phyloP scores from a whole-genome alignment of 805 yeast genomes.

The Maudiozyma turicensis region DNA sequence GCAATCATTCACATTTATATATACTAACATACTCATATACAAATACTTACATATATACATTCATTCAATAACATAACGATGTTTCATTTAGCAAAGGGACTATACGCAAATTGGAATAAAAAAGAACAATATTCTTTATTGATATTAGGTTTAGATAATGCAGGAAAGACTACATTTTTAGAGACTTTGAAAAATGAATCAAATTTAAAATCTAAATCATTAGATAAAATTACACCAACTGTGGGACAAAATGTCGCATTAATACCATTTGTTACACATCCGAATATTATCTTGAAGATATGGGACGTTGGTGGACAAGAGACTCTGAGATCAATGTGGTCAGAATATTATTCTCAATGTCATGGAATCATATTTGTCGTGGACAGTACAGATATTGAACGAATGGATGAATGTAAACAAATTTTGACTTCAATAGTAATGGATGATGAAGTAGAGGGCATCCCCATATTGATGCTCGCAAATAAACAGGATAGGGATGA shows the following conservation, averaged over 20 bases:
- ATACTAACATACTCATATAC: not conserved
- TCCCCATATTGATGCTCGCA: conserved; percentile 89
- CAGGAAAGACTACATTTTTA: conserved; percentile 82
- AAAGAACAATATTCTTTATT: conserved; percentile 66
- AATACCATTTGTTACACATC: conserved; percentile 28
- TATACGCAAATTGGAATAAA: conserved; percentile 48
- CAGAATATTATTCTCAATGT: conserved; percentile 71
- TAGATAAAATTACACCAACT: conserved; percentile 74
- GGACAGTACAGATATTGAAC: conserved; percentile 76
- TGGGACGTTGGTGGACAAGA: conserved; percentile 98
- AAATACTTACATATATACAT: not conserved
- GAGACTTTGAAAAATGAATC: conserved; percentile 55
- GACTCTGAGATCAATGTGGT: conserved; percentile 77
- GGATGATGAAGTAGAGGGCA: conserved; percentile 57
- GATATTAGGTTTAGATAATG: conserved; percentile 86
- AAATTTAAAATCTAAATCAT: conserved; percentile 37
- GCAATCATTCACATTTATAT: too few relatives aligned
- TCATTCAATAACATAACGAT: conserved; percentile 24
- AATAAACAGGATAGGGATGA: conserved; percentile 81
- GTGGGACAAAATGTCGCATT: conserved; percentile 82
- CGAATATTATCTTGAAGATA: conserved; percentile 51
- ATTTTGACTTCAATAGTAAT: conserved; percentile 47
- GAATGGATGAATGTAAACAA: conserved; percentile 74
- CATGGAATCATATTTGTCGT: conserved; percentile 90
- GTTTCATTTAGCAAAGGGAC: conserved; percentile 60